Conservation (phyloP, 257 asterid species). For the Rehmannia glutinosa region DNA sequence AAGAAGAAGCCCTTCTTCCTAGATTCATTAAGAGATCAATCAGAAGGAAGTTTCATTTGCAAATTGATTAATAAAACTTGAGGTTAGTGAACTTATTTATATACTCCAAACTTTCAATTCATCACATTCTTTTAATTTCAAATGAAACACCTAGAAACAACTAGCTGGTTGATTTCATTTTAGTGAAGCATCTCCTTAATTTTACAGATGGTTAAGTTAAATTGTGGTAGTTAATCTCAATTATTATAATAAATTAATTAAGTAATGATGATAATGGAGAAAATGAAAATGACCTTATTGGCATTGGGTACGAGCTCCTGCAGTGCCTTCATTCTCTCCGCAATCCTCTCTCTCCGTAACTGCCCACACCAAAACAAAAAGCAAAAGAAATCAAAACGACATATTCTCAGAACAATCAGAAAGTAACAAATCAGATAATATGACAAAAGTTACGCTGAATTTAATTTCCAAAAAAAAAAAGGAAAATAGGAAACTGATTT, state of each 20-base stretch:
- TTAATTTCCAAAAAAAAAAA: neutral
- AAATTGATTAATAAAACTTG: too few relatives aligned
- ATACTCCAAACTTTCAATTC: too few relatives aligned
- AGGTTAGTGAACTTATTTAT: too few relatives aligned
- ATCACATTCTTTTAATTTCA: too few relatives aligned
- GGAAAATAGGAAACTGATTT: slow-evolving; percentile 18
- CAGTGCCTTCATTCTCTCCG: slow-evolving; percentile 93
- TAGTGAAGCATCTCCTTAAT: too few relatives aligned
- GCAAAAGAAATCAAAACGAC: neutral
- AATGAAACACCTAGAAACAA: too few relatives aligned
- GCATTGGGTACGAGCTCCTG: slow-evolving; percentile 96
- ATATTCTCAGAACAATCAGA: neutral
- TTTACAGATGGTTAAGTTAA: neutral
- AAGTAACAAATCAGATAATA: slow-evolving; percentile 1
- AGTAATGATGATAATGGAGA: neutral
- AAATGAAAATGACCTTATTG: slow-evolving; percentile 60
- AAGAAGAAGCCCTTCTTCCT: too few relatives aligned
- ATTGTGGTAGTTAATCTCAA: neutral
- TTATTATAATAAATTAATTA: neutral
- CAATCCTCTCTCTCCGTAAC: slow-evolving; percentile 98
- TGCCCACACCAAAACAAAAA: slow-evolving; percentile 29
- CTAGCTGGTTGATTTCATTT: too few relatives aligned
- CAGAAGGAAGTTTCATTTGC: too few relatives aligned
- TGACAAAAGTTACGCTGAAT: slow-evolving; percentile 20
- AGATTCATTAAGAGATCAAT: too few relatives aligned